Percentiles rank a stretch among this genome's conserved stretches.
Conservation (phyloP, 345 rosid species). For the Bruguiera gymnorhiza region DNA sequence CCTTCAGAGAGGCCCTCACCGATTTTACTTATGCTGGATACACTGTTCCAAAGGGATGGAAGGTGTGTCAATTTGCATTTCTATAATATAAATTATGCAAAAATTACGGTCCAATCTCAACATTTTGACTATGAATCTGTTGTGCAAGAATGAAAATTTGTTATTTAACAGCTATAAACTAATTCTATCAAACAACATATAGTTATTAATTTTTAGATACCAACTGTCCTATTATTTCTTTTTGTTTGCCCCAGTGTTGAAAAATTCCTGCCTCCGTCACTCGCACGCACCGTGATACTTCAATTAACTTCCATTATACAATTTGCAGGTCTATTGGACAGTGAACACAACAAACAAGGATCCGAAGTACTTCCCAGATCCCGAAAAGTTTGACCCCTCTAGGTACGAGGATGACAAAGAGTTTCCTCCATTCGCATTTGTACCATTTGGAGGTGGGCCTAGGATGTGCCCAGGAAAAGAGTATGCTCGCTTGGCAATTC, state of each 20-base stretch:
- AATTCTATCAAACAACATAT: no score
- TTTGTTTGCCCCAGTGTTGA: no score
- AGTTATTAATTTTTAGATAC: no score
- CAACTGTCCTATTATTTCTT: no score
- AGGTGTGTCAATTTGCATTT: constrained; percentile 14
- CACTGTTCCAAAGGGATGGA: constrained; percentile 59
- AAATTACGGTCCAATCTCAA: no score
- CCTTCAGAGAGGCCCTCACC: constrained; percentile 46
- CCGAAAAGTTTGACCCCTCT: constrained; percentile 40
- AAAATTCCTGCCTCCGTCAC: no score
- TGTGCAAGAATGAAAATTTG: no score
- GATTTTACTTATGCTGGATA: constrained; percentile 48
- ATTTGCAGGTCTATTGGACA: constrained; percentile 41
- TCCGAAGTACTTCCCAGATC: constrained; percentile 36
- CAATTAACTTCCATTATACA: neutral
- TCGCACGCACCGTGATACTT: neutral
- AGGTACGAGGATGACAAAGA: constrained; percentile 30
- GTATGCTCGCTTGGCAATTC: constrained; percentile 41
- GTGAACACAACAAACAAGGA: constrained; percentile 44
- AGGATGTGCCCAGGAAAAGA: constrained; percentile 49
- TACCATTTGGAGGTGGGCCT: constrained; percentile 51
- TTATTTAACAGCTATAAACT: no score
- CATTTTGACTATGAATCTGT: no score
- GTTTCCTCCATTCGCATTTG: constrained; percentile 36
- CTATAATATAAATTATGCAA: no score